These are phyloP conservation scores for Cetraspora pellucida DNA, from an alignment of 192 early-diverging fungal genomes.

Conservation along the genomic window DNA sequence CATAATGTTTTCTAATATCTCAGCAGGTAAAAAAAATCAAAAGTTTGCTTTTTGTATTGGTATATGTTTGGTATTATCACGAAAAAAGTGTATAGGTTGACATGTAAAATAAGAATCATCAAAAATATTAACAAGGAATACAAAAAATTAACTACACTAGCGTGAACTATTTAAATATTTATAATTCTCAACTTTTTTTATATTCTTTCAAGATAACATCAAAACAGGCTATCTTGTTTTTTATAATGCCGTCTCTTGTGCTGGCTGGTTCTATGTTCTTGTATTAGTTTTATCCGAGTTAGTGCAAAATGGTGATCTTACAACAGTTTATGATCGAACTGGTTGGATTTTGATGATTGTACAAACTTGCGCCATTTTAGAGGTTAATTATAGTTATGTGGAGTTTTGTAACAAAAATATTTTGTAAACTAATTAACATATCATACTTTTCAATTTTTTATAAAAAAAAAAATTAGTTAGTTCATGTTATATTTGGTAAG, in stretches of 20 bases:
- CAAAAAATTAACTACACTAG: too few species aligned
- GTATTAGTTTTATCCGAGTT: slow-evolving; percentile 57
- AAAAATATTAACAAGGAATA: too few species aligned
- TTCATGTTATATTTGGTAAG: slow-evolving; percentile 43
- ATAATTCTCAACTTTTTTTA: too few species aligned
- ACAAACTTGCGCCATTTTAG: slow-evolving; percentile 83
- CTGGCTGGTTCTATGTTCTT: slow-evolving; percentile 82
- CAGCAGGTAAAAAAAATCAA: too few species aligned
- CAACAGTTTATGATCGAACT: slow-evolving; percentile 62
- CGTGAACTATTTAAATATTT: too few species aligned
- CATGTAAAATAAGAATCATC: too few species aligned
- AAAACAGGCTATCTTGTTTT: slow-evolving; percentile 66
- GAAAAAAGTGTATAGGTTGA: too few species aligned
- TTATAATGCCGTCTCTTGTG: slow-evolving; percentile 83
- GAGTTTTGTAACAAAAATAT: slow-evolving; percentile 29
- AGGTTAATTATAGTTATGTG: slow-evolving; percentile 57
- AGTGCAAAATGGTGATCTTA: slow-evolving; percentile 52
- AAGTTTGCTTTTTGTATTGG: too few species aligned
- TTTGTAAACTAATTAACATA: background rate
- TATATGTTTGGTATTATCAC: too few species aligned
- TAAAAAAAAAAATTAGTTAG: slow-evolving; percentile 34
- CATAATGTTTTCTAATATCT: too few species aligned
- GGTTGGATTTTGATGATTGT: slow-evolving; percentile 69
- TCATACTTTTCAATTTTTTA: background rate
- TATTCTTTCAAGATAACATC: too few species aligned